A percentile compares a stretch with the other conserved stretches of the same genome.
These are phyloP conservation scores for Elsinoe batatas DNA, from an alignment of 2,329 filamentous ascomycete species.

Conservation along the genomic window DNA sequence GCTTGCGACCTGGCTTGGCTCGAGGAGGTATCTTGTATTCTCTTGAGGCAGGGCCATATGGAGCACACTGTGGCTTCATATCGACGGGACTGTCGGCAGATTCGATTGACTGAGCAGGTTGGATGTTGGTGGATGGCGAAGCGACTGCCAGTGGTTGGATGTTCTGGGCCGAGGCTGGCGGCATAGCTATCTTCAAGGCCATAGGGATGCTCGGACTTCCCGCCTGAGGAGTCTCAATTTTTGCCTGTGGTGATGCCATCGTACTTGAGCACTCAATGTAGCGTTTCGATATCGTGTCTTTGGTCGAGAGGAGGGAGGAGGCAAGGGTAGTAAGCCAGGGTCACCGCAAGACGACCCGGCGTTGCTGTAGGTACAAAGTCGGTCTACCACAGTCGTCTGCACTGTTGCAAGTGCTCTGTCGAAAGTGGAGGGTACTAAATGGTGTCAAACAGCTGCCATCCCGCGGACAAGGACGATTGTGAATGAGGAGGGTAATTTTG, in stretches of 20 bases:
- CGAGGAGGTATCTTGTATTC: slow-evolving; percentile 31
- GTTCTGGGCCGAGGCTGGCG: background rate
- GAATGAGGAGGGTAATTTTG: background rate
- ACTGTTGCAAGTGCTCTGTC: background rate
- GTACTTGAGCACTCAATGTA: background rate
- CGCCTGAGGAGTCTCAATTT: background rate
- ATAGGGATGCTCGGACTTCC: background rate
- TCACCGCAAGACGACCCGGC: background rate
- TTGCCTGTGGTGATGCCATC: slow-evolving; percentile 3
- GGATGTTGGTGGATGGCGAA: background rate
- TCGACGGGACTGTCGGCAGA: background rate
- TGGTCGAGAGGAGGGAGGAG: background rate
- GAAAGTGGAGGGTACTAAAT: background rate
- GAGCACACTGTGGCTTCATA: background rate
- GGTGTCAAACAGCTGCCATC: background rate
- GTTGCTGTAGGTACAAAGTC: background rate
- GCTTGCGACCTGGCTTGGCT: slow-evolving; percentile 72
- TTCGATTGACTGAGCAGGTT: background rate
- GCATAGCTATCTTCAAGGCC: background rate
- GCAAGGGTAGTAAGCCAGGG: background rate
- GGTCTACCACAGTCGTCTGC: too few species aligned
- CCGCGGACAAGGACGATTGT: background rate
- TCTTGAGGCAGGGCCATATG: slow-evolving; percentile 11
- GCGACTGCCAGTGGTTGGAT: background rate
- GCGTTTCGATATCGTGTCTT: background rate